These are phyloP conservation scores for Xanthoconium stramineum DNA, from an alignment of 768 basidiomycete species.

Conservation along the genomic window DNA sequence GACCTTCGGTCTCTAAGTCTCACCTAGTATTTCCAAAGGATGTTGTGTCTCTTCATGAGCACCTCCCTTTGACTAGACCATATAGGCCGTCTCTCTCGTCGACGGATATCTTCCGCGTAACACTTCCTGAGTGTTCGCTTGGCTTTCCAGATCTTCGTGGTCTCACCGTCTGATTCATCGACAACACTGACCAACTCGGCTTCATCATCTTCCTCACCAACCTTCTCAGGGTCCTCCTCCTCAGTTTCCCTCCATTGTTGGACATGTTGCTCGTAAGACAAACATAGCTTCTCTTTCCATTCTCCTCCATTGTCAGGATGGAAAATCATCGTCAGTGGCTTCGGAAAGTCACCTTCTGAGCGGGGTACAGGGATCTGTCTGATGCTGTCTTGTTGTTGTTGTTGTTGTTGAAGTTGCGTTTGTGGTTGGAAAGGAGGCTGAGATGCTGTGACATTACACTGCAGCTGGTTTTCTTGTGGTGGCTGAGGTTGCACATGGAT, in stretches of 20 bases:
- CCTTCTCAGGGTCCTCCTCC: conserved; percentile 57
- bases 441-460: conserved; percentile 13
- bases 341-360: conserved; percentile 19
- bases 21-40: too few species aligned
- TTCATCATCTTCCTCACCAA: conserved; percentile 70
- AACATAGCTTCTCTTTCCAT: conserved; percentile 78
- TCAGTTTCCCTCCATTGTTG: conserved; percentile 44
- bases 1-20: too few species aligned
- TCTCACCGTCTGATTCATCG: conserved; percentile 65
- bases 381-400: conserved; percentile 20
- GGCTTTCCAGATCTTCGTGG: conserved; percentile 77
- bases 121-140: conserved; percentile 83
- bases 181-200: conserved; percentile 51
- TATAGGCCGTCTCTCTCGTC: too few species aligned
- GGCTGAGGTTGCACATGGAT: conserved; percentile 27
- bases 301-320: conserved; percentile 81
- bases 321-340: conserved; percentile 71
- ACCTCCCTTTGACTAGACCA: too few species aligned
- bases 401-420: conserved; percentile 14
- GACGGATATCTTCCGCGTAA: too few species aligned
- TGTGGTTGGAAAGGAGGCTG: conserved; percentile 35
- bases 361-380: conserved; percentile 9
- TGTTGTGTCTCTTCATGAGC: too few species aligned
- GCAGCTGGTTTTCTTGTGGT: conserved; percentile 31
- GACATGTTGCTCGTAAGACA: conserved; percentile 51